phyloP scores from a whole-genome alignment of 2,329 filamentous ascomycete species.

The Didymella arachidicola region DNA sequence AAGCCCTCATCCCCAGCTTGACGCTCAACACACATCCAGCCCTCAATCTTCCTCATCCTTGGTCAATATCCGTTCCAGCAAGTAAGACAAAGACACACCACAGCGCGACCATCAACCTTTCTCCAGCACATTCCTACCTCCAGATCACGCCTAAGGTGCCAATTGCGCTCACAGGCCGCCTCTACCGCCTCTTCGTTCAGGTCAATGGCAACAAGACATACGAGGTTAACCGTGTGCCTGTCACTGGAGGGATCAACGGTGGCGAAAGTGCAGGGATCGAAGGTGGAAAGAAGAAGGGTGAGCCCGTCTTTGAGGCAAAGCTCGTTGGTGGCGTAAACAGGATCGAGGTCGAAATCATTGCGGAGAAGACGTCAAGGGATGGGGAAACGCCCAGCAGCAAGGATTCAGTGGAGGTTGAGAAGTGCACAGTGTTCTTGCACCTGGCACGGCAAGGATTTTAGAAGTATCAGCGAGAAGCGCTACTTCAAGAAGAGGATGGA shows the following conservation, averaged over 20 bases:
- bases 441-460: slow-evolving; percentile 58
- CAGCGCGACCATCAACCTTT: slow-evolving; percentile 74
- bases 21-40: slow-evolving; percentile 73
- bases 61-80: slow-evolving; percentile 70
- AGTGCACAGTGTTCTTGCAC: slow-evolving; percentile 77
- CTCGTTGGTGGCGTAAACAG: slow-evolving; percentile 77
- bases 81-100: slow-evolving; percentile 72
- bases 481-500: neutral
- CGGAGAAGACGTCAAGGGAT: slow-evolving; percentile 60
- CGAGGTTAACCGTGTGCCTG: slow-evolving; percentile 64
- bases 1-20: slow-evolving; percentile 73
- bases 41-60: slow-evolving; percentile 67
- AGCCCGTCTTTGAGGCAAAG: slow-evolving; percentile 78
- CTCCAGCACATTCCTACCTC: slow-evolving; percentile 71
- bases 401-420: slow-evolving; percentile 77
- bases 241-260: slow-evolving; percentile 47
- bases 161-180: slow-evolving; percentile 68
- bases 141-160: slow-evolving; percentile 74
- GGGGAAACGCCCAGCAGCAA: slow-evolving; percentile 32
- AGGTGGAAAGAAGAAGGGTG: slow-evolving; percentile 55
- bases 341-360: slow-evolving; percentile 79
- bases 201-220: slow-evolving; percentile 71
- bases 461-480: slow-evolving; percentile 3
- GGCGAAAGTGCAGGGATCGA: slow-evolving; percentile 35
- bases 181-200: slow-evolving; percentile 79